Percentiles rank a stretch among this genome's conserved stretches.
Evolutionary conservation across 306 rosid genomes (phyloP).

Genomic region (Ormosia emarginata): DNA sequence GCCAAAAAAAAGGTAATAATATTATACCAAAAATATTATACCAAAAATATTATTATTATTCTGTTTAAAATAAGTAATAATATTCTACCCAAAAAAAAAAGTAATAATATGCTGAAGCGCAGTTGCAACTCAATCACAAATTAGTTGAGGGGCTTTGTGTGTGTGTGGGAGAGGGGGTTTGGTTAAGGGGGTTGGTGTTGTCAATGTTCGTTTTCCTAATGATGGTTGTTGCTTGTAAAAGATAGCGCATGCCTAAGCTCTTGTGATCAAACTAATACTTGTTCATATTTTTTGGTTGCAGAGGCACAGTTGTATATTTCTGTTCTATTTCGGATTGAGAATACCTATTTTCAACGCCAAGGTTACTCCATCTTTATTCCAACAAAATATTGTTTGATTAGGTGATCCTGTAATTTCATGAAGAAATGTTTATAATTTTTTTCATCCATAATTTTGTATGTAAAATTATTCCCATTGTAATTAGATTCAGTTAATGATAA

Average conservation of each 20-base stretch:
- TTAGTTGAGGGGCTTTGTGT: background rate
- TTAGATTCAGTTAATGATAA: constrained; percentile 33
- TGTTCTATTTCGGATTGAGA: constrained; percentile 33
- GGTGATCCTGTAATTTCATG: constrained; percentile 23
- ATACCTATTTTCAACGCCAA: constrained; percentile 38
- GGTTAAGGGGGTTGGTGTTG: background rate
- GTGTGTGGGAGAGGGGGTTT: background rate
- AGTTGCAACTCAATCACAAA: background rate
- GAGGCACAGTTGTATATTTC: constrained; percentile 40
- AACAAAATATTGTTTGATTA: constrained; percentile 30
- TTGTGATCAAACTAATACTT: constrained; percentile 12
- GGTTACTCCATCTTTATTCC: constrained; percentile 29
- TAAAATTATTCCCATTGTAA: constrained; percentile 27
- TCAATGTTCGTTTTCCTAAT: background rate
- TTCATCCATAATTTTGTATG: constrained; percentile 39
- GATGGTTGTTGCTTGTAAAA: background rate
- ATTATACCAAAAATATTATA: background rate
- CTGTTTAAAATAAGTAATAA: background rate
- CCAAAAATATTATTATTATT: background rate
- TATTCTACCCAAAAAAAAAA: too few relatives aligned
- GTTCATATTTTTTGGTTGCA: constrained; percentile 32
- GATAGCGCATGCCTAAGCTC: background rate
- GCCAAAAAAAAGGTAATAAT: too few relatives aligned
- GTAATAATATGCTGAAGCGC: background rate
- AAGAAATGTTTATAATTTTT: constrained; percentile 29